Evolutionary conservation across 441 rosid species (phyloP).

Genomic region (Raphanus hybrid): DNA sequence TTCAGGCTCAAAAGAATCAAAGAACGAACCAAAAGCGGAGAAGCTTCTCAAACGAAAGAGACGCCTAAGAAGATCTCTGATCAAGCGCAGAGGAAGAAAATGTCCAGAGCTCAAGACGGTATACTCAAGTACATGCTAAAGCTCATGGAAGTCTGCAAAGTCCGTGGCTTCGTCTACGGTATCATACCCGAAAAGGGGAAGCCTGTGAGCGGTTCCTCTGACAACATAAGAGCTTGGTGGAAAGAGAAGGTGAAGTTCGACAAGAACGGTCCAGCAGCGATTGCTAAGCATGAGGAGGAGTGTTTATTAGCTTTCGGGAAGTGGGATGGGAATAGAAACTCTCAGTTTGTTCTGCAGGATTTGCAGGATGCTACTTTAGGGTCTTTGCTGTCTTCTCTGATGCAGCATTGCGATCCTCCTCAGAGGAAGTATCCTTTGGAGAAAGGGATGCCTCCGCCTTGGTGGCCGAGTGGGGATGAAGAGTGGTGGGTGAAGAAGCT

Average conservation of each 20-base stretch:
- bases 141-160: constrained; percentile 98
- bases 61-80: constrained; percentile 74
- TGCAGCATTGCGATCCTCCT: constrained; percentile 99
- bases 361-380: constrained; percentile 98
- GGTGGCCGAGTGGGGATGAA: constrained; percentile 98
- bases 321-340: constrained; percentile 64
- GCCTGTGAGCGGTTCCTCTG: constrained; percentile 95
- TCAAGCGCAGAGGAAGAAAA: constrained; percentile 97
- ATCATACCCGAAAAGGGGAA: constrained; percentile 98
- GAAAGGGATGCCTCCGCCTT: constrained; percentile 88
- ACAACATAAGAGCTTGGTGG: constrained; percentile 99
- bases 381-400: constrained; percentile 87
- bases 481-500: constrained; percentile 89
- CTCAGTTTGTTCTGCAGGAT: constrained; percentile 77
- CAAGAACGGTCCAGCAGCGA: constrained; percentile 97
- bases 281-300: constrained; percentile 82
- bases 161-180: constrained; percentile 94
- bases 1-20: constrained; percentile 84
- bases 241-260: constrained; percentile 98
- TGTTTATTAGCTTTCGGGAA: constrained; percentile 65
- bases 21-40: constrained; percentile 63
- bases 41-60: constrained; percentile 59
- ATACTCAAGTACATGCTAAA: constrained; percentile 98
- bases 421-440: constrained; percentile 96
- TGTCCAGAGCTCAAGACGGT: constrained; percentile 99